Conservation (phyloP, 441 rosid species). For the Metrosideros polymorpha region DNA sequence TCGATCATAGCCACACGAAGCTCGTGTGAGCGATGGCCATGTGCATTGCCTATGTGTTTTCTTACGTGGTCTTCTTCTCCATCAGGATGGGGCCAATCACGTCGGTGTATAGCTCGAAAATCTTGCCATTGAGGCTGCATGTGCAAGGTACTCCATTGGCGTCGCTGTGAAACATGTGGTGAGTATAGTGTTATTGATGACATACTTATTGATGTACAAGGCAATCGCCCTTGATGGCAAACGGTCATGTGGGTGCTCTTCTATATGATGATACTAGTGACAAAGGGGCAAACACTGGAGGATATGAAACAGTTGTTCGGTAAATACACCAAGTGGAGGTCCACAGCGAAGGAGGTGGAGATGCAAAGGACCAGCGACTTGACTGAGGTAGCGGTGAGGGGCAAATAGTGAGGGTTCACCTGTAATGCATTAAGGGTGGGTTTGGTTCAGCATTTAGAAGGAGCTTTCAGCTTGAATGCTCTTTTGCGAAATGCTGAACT, state of each 20-base stretch:
- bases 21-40: neutral
- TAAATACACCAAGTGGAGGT: neutral
- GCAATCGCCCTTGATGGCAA: no score
- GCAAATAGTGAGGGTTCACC: neutral
- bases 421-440: no score
- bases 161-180: fast-evolving
- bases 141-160: neutral
- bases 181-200: neutral
- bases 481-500: no score
- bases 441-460: no score
- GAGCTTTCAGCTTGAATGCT: no score
- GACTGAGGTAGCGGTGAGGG: neutral
- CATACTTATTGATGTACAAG: neutral
- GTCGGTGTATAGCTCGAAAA: neutral
- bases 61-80: neutral
- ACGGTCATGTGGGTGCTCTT: neutral
- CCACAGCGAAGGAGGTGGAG: neutral
- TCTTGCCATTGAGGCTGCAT: neutral
- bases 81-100: neutral
- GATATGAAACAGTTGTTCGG: neutral
- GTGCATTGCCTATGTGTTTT: neutral
- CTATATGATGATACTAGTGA: fast-evolving
- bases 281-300: neutral
- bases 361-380: neutral
- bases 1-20: neutral